Evolutionary conservation across 805 yeast genomes (phyloP), one percentile per base, ranked within the genome.

Genomic region (Cyberlindnera misumaiensis): DNA sequence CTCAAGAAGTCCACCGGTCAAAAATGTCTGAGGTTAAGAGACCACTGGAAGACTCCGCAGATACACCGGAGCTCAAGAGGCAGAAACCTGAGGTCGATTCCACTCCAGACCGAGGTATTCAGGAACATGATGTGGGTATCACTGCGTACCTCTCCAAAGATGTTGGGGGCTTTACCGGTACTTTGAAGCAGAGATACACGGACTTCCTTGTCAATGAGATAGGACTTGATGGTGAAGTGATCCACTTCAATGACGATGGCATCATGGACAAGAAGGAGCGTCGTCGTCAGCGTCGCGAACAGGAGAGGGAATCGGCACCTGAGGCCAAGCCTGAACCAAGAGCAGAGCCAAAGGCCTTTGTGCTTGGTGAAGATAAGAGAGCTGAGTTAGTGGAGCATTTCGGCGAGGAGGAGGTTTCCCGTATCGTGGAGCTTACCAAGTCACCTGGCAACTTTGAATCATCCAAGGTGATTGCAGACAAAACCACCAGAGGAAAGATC

Each of bases 121-220:
- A 69, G 37, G 96, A 89, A 55, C 28, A 47, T 2, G 94, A 88
- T 57, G 98, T 93, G 9, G 98, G 98, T 5, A 90, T 93, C 46
- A 78, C 86, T 1, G 75, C 75, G 36, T 89, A 65, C 51, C 62
- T 87, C 27, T 75, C 77, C 34, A 56, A 67, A 2, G 69, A 64
- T 4, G 51, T 67, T 18, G 59, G 67, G 9, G 95, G 96, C 3
- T 86, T 93, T 46, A 58, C 59, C 13, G 98, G 97, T 3, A 70
- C 73, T 11, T 67, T 93, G 51, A 93, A 93, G 59, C 95, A 85
- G 55, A 68, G 96, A 44, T 89, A 88, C 61, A 81, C 95, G 11
- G 99, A 93, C 58, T 93, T 93, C 58, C 71, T 86, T 55, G 99
- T 93, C 32, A 86, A 88, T 60, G 99, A 93, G 60, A 82, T 93